These are phyloP conservation scores for Populus alba DNA, from an alignment of 345 rosid genomes.

Conservation along the genomic window DNA sequence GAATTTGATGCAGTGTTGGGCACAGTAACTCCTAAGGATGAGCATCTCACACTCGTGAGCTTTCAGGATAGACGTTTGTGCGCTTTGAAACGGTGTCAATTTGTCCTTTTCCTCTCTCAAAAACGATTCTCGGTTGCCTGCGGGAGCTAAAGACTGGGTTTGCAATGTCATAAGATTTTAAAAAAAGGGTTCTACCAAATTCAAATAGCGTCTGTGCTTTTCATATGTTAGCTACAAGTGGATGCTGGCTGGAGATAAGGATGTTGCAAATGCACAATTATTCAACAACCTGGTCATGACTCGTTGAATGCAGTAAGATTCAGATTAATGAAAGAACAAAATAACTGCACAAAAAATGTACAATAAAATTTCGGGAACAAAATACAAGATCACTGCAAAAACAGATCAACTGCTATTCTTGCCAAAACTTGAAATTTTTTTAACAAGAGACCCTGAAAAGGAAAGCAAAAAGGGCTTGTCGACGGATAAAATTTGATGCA, in stretches of 20 bases:
- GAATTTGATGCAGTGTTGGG: too few species aligned
- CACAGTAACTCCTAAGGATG: too few species aligned
- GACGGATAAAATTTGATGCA: conserved; percentile 28
- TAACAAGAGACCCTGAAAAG: conserved; percentile 2
- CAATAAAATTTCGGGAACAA: conserved; percentile 1
- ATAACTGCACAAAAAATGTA: conserved; percentile 20
- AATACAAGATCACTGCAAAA: conserved; percentile 13
- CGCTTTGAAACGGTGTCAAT: too few species aligned
- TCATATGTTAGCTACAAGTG: background rate
- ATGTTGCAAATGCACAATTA: background rate
- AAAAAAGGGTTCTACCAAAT: too few species aligned
- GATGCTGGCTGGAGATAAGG: background rate
- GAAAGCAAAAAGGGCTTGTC: conserved; percentile 22
- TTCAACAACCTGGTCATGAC: background rate
- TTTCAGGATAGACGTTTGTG: too few species aligned
- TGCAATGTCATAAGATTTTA: too few species aligned
- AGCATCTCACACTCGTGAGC: too few species aligned
- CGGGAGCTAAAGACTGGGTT: too few species aligned
- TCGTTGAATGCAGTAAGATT: background rate
- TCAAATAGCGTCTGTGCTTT: too few species aligned
- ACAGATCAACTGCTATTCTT: conserved; percentile 12
- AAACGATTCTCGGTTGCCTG: too few species aligned
- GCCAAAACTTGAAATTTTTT: background rate
- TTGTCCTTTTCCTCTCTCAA: too few species aligned
- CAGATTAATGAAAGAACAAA: background rate